Percentiles rank a stretch among this genome's conserved stretches.
Conservation (phyloP, 306 rosid genomes). For the Crataegus laevigata region DNA sequence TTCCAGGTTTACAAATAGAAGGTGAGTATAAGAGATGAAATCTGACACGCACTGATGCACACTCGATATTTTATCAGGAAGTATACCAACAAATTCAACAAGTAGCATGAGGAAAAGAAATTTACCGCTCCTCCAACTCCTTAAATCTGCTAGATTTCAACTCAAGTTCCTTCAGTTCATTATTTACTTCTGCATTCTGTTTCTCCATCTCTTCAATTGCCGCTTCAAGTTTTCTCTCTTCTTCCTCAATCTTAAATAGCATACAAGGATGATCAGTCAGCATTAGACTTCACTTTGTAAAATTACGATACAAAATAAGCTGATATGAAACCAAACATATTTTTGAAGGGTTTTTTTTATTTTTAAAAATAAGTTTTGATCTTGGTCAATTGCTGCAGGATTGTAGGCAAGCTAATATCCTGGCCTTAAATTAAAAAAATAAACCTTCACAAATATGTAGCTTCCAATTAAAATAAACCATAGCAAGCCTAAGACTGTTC, state of each 20-base stretch:
- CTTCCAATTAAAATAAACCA: not conserved
- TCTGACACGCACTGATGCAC: not conserved
- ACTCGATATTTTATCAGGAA: conserved; percentile 17
- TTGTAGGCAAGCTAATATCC: not conserved
- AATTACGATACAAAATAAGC: conserved; percentile 15
- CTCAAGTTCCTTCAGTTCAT: conserved; percentile 78
- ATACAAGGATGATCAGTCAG: conserved; percentile 20
- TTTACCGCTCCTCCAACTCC: conserved; percentile 86
- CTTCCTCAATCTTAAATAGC: conserved; percentile 76
- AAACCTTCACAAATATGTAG: not conserved
- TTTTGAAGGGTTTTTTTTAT: not conserved
- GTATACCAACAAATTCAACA: not conserved
- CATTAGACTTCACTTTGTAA: conserved; percentile 17
- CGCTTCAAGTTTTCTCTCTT: conserved; percentile 82
- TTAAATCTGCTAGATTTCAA: conserved; percentile 67
- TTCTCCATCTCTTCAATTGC: conserved; percentile 76
- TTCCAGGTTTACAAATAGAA: conserved; percentile 9
- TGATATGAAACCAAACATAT: not conserved
- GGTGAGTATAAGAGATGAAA: not conserved
- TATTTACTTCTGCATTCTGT: conserved; percentile 68
- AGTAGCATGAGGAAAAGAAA: conserved; percentile 14
- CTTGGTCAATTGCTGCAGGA: not conserved
- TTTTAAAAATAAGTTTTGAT: not conserved
- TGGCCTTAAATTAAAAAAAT: not conserved
- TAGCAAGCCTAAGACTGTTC: not conserved